Conservation (phyloP, 106 monocot species). For the Phalaenopsis equestris region DNA sequence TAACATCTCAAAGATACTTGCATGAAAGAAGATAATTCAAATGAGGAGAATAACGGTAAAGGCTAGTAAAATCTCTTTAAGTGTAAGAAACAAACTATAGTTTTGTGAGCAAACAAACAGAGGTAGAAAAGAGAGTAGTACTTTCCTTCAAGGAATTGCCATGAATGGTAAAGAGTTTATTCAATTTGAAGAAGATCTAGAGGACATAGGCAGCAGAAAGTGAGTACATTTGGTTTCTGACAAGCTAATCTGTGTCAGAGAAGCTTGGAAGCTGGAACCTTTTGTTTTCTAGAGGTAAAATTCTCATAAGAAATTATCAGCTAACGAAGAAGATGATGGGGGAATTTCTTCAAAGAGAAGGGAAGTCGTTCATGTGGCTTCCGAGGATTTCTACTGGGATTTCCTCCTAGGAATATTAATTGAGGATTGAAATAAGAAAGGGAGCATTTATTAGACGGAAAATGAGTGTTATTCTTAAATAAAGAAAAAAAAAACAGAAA, state of each 20-base stretch:
- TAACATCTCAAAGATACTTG: background rate
- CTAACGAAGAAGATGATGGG: background rate
- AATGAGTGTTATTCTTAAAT: too few species aligned
- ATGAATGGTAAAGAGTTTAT: background rate
- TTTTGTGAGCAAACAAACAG: background rate
- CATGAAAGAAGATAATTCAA: background rate
- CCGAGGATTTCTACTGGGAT: background rate
- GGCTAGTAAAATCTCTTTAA: conserved; percentile 5
- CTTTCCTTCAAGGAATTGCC: too few species aligned
- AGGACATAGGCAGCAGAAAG: background rate
- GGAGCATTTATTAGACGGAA: too few species aligned
- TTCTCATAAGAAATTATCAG: background rate
- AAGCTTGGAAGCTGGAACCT: background rate
- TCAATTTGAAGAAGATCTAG: background rate
- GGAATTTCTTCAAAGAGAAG: background rate
- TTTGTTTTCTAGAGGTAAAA: background rate
- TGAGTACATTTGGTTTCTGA: background rate
- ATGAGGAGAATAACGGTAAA: background rate
- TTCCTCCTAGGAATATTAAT: background rate
- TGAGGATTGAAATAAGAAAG: too few species aligned
- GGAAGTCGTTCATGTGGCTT: background rate
- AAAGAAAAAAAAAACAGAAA: too few species aligned
- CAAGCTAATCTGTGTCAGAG: background rate
- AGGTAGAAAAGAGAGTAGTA: background rate
- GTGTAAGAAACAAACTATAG: background rate